Conservation (phyloP, 225 moss, liverwort and hornwort genomes). For the Polytrichum formosum region DNA sequence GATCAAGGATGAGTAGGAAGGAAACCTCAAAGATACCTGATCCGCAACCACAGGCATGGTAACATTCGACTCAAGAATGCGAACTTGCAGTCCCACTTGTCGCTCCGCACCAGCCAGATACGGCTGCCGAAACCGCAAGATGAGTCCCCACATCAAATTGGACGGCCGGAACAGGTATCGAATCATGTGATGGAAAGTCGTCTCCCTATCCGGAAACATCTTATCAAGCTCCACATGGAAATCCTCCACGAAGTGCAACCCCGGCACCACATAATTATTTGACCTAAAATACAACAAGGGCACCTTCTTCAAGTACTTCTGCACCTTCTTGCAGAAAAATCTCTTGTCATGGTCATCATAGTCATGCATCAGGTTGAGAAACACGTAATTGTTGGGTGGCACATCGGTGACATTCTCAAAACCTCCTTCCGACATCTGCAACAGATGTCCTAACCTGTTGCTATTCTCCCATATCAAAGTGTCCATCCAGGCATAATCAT, state of each 20-base stretch:
- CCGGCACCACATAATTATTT: constrained; percentile 73
- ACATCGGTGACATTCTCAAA: constrained; percentile 22
- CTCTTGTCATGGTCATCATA: constrained; percentile 53
- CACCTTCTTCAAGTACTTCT: constrained; percentile 40
- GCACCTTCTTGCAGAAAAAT: constrained; percentile 73
- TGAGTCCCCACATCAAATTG: constrained; percentile 61
- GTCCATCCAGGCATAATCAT: constrained; percentile 47
- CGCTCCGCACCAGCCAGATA: constrained; percentile 45
- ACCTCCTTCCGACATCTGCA: constrained; percentile 26
- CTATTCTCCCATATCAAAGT: constrained; percentile 53
- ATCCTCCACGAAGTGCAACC: constrained; percentile 46
- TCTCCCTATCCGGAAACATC: constrained; percentile 65
- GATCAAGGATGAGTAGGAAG: not conserved
- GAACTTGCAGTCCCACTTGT: constrained; percentile 80
- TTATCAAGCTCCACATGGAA: constrained; percentile 55
- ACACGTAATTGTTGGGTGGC: constrained; percentile 42
- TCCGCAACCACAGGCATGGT: constrained; percentile 48
- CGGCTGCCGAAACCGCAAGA: constrained; percentile 53
- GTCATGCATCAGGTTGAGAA: constrained; percentile 72
- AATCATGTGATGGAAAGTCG: constrained; percentile 61
- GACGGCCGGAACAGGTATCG: constrained; percentile 80
- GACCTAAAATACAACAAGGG: constrained; percentile 69
- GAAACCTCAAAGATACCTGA: constrained; percentile 25
- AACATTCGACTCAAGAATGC: constrained; percentile 55
- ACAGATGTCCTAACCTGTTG: constrained; percentile 46